Evolutionary conservation across 2,329 filamentous ascomycete species (phyloP).

Genomic region (Arachnopeziza araneosa): DNA sequence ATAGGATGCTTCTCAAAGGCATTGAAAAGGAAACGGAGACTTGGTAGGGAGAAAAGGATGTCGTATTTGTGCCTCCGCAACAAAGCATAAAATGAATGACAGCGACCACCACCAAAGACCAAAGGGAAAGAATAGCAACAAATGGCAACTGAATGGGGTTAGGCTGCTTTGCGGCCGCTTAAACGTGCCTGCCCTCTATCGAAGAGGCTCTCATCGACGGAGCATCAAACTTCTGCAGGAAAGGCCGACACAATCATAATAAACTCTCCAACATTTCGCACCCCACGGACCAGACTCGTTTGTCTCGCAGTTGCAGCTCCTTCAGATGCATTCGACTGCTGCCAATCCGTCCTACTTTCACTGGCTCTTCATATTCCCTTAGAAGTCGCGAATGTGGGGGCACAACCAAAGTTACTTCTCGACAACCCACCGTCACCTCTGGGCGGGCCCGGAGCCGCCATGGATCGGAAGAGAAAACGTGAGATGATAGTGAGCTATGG

Average conservation of each 20-base stretch:
- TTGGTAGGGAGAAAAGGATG: no score
- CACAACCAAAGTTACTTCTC: conserved; percentile 13
- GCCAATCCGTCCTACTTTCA: conserved; percentile 27
- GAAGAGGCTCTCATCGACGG: not conserved
- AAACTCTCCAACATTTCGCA: conserved; percentile 1
- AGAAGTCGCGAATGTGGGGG: conserved; percentile 33
- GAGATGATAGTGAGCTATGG: conserved; percentile 22
- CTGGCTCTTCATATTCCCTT: conserved; percentile 30
- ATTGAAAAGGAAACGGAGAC: no score
- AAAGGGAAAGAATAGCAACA: no score
- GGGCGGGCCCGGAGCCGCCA: conserved; percentile 33
- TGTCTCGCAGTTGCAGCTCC: conserved; percentile 11
- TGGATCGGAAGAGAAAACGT: conserved; percentile 64
- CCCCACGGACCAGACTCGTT: conserved; percentile 7
- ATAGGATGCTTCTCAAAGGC: no score
- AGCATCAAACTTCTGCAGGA: not conserved
- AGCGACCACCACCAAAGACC: no score
- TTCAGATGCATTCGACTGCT: conserved; percentile 33
- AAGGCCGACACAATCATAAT: not conserved
- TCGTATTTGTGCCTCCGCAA: no score
- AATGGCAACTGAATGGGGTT: not conserved
- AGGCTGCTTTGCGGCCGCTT: not conserved
- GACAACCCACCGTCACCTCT: not conserved
- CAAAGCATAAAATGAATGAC: no score
- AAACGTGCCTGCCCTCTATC: not conserved